Conservation (phyloP, 495 filamentous ascomycete genomes). For the Alectoria sarmentosa region DNA sequence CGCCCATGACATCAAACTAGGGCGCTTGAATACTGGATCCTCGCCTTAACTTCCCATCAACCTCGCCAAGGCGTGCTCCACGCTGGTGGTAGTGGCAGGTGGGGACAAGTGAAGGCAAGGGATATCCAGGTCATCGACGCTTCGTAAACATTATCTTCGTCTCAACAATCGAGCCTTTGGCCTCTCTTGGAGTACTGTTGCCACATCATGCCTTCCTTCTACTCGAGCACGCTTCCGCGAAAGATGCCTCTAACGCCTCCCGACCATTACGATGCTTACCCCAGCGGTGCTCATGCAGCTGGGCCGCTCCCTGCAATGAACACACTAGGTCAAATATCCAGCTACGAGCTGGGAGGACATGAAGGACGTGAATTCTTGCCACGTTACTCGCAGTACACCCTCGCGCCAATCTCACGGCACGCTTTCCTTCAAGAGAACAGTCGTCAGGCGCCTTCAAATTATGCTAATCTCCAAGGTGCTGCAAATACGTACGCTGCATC, state of each 20-base stretch:
- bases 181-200: conserved; percentile 5
- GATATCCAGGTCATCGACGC: conserved; percentile 1
- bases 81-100: conserved; percentile 8
- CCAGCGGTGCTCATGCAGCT: conserved; percentile 8
- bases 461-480: conserved; percentile 2
- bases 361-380: conserved; percentile 12
- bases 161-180: not conserved
- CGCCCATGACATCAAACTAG: conserved; percentile 6
- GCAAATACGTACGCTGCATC: conserved; percentile 8
- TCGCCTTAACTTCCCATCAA: not conserved
- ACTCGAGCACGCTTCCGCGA: conserved; percentile 14
- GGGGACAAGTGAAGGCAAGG: conserved; percentile 7
- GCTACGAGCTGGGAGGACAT: not conserved
- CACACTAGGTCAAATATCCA: conserved; percentile 2
- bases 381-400: conserved; percentile 14
- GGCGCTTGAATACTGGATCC: not conserved
- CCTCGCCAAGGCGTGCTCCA: conserved; percentile 1
- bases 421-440: conserved; percentile 10
- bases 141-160: not conserved
- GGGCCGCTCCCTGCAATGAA: conserved; percentile 11
- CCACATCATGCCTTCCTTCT: conserved; percentile 25
- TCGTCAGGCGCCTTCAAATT: conserved; percentile 12
- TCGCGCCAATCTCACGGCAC: conserved; percentile 11
- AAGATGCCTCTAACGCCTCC: conserved; percentile 26
- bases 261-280: conserved; percentile 19